These are phyloP conservation scores for Aspergillus sp. DNA, from an alignment of 2,329 filamentous ascomycete genomes.

Conservation along the genomic window DNA sequence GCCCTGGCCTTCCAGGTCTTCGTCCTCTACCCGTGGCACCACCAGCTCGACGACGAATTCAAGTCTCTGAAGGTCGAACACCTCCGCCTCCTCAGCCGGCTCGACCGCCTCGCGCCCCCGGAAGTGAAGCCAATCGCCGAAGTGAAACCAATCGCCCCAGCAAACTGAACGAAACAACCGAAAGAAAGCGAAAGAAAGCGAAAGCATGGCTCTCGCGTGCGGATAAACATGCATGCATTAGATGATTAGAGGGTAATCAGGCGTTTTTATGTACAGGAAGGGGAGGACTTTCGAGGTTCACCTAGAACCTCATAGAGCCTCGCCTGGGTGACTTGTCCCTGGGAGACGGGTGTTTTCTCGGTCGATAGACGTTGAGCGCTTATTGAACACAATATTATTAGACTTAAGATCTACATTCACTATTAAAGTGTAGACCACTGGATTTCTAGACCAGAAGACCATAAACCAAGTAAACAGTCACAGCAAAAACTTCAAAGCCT, in stretches of 20 bases:
- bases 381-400: too few species aligned
- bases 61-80: constrained; percentile 60
- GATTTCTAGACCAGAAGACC: not conserved
- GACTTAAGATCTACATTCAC: too few species aligned
- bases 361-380: too few species aligned
- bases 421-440: too few species aligned
- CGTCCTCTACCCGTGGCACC: constrained; percentile 70
- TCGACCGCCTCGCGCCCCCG: not conserved
- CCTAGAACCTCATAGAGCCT: too few species aligned
- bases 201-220: too few species aligned
- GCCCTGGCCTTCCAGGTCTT: constrained; percentile 68
- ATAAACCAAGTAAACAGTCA: not conserved
- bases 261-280: not conserved
- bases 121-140: not conserved
- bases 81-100: constrained; percentile 27
- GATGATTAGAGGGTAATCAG: not conserved
- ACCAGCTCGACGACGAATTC: constrained; percentile 64
- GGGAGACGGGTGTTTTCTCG: too few species aligned
- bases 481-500: not conserved
- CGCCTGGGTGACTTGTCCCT: too few species aligned
- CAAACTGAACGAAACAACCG: not conserved
- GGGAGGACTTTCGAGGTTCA: too few species aligned
- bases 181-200: too few species aligned
- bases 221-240: not conserved
- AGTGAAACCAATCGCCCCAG: too few species aligned